Base-by-base conservation (phyloP, 805 yeast species). In the Wickerhamiella spandovensis region DNA sequence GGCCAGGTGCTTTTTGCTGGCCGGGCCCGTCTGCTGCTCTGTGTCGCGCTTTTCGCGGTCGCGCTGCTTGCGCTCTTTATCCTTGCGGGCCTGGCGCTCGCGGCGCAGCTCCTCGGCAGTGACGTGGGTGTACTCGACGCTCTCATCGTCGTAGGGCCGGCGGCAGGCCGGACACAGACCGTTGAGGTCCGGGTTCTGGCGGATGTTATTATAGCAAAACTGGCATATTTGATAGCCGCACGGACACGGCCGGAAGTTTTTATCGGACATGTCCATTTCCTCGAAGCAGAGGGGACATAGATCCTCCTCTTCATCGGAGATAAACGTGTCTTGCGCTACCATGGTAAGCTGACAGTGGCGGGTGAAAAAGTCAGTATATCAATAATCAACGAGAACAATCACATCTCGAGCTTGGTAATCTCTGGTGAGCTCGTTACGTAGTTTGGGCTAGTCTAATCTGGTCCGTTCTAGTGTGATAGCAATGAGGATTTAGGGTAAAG, bases 171-270 rank as follows among this genome's bases (percentile, higher is more conserved):
- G 99, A 69, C 99, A 92, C 58, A 87, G 78, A 2, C 97, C 97
- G 64, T 89, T 89, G 55, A 90, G 71, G 64, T 92, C 96, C 1
- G 97, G 97, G 59, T 90, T 90, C 56, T 87, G 92, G 56, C 96
- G 77, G 61, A 92, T 92, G 65, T 89, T 90, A 70, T 92, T 92
- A 73, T 90, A 92, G 67, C 99, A 92, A 64, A 92, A 92, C 73
- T 90, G 97, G 67, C 99, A 92, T 52, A 92, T 85, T 66, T 94
- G 97, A 63, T 92, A 92, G 18, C 99, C 99, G 71, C 99, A 92
- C 0, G 97, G 97, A 72, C 99, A 92, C n/a, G 99, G 99, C 66
- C 84, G 87, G 74, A 92, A 92, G 70, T 88, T 86, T 63, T 84
- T 87, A 68, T 92, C 98, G 17, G 95, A 84, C 46, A 90, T 80